A percentile compares a stretch with the other conserved stretches of the same genome.
phyloP scores from a whole-genome alignment of 176 grass and related monocot genomes.

The Cenchrus purpureus region DNA sequence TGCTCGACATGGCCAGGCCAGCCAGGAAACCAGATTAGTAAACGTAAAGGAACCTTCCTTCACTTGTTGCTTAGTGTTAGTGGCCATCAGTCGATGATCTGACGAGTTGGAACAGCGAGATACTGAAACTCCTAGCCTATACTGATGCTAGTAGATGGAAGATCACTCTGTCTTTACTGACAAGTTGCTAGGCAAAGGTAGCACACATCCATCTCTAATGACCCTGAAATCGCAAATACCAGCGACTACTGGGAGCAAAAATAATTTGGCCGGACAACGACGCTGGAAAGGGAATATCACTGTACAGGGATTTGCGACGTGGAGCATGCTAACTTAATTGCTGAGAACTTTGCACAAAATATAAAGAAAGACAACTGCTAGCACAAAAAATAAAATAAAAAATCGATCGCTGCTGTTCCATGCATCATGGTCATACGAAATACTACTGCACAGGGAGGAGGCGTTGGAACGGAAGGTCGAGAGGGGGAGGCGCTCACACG shows the following conservation, averaged over 20 bases:
- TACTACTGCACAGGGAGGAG: not conserved
- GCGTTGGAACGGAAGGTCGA: not conserved
- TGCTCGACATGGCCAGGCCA: not conserved
- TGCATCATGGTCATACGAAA: not conserved
- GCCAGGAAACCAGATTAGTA: not conserved
- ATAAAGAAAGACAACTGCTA: not conserved
- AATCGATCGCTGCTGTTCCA: not conserved
- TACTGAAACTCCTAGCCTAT: not conserved
- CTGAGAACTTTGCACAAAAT: not conserved
- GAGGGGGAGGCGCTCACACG: conserved; percentile 60
- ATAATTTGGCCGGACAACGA: not conserved
- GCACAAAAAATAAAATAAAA: not conserved
- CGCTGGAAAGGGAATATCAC: not conserved
- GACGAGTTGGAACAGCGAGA: not conserved
- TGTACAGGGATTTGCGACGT: not conserved
- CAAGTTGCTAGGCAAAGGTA: not conserved
- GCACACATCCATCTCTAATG: too few relatives aligned
- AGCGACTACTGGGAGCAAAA: not conserved
- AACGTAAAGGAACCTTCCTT: not conserved
- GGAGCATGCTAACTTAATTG: not conserved
- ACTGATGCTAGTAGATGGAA: not conserved
- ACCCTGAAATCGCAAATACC: not conserved
- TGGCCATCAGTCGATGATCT: not conserved
- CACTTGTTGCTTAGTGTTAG: not conserved
- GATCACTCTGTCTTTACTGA: not conserved